Base-by-base conservation (phyloP, 1,139 yeast species). In the Taphrina confusa region DNA sequence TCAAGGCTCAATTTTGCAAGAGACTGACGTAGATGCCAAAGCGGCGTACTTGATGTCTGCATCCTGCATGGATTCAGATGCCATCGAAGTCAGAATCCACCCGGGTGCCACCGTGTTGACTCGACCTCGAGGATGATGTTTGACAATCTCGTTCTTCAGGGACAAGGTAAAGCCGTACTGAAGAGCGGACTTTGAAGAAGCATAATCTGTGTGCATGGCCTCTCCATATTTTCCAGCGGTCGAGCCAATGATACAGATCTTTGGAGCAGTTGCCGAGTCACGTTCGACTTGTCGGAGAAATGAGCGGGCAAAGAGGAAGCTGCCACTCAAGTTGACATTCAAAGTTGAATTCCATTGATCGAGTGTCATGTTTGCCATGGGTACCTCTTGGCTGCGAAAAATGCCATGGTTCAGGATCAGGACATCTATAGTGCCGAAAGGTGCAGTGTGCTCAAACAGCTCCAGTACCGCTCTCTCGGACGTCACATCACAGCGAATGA, bases 91-190 rank as follows among this genome's bases (percentile, higher is more conserved):
- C 4, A 27, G 9, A 12, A 56, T 56, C 55, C 55, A 56, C n/a
- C 60, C 60, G 11, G 60, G 60, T 1, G 60, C 60, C 5, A 56
- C 60, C 12, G 60, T 44, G 28, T 56, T 56, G 42, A 56, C 60
- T 4, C 58, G 58, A 1, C 58, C 58, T 1, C 28, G 34, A 2
- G 58, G 27, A 12, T 42, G 51, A 22, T 33, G 44, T 16, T 14
- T 42, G 18, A 54, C 51, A 20, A 54, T 54, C 18, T 54, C 58
- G 31, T 54, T 54, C 45, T 54, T 54, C 34, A 54, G 51, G 11
- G 58, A 54, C 14, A 54, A 36, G 44, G 51, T 54, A 51, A 54
- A 54, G 11, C 58, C 58, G 27, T 40, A 33, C 28, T 54, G 58
- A 14, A 54, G 34, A 12, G 58, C 58, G 5, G 58, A 54, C n/a